Evolutionary conservation across 139 green algal species (phyloP), one percentile per base, ranked within the genome.

Genomic region (Haematococcus lacustris): DNA sequence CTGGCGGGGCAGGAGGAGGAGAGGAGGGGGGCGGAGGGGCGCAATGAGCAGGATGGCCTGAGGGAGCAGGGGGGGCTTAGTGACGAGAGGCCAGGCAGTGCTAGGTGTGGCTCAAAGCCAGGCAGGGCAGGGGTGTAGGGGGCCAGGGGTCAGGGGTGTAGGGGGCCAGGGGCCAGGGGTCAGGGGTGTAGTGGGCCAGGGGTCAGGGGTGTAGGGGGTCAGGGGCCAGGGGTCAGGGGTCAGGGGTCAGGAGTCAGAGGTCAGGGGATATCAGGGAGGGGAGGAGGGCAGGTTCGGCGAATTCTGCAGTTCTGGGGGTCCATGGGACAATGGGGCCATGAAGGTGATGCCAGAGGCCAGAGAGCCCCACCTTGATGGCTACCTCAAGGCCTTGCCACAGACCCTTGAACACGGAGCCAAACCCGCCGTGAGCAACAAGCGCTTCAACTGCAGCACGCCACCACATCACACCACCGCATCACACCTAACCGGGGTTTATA

Each of bases 361-460:
- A 57, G 28, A 74, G 2, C 33, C 73, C 73, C 3, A 76, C 76
- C 71, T 81, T 74, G 69, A 74, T 74, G 25, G 69, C 69, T 59
- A 69, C 70, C 59, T 70, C 70, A 9, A 62, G 39, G 34, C 76
- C 66, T 47, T 81, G 71, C 59, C 70, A 81, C 57, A 71, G 38
- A 1, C 76, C 76, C 43, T 76, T 59, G 57, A 76, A 81, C 68
- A 81, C 76, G 40, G 66, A 71, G 65, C 71, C 71, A 23, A 81
- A 81, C 0, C 76, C 76, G 41, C 76, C 76, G 60, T 43, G 47
- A 17, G 67, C 76, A 1, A 81, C 64, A 6, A 72, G 67, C 67
- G 43, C 67, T 25, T 72, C 43, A 32, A 32, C 43, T 30, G 43
- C 32, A 2, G 51, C 63, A 3, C n/a, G n/a, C n/a, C n/a, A n/a